A percentile compares a stretch with the other conserved stretches of the same genome.
Conservation (phyloP, 2,329 filamentous ascomycete genomes). For the Magnaporthiopsis incrustans region DNA sequence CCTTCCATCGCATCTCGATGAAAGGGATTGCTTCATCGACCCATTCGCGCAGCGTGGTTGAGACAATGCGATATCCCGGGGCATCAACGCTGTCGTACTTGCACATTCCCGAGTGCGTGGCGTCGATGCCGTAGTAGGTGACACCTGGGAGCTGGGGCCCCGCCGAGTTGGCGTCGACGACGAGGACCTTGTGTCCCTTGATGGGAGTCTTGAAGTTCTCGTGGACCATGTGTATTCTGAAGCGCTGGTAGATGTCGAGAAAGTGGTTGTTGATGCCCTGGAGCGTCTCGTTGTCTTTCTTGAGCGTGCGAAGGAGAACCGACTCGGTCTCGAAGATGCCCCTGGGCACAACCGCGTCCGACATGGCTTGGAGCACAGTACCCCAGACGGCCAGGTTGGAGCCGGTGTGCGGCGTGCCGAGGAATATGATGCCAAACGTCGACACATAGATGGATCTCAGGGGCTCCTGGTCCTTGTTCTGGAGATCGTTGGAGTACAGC, state of each 20-base stretch:
- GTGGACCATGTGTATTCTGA: constrained; percentile 69
- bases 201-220: constrained; percentile 66
- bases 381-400: constrained; percentile 63
- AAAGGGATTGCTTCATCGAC: constrained; percentile 43
- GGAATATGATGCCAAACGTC: constrained; percentile 68
- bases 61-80: constrained; percentile 53
- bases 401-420: constrained; percentile 69
- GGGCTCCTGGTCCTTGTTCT: constrained; percentile 51
- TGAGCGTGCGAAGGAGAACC: constrained; percentile 61
- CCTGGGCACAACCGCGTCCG: constrained; percentile 54
- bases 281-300: constrained; percentile 64
- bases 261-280: constrained; percentile 69
- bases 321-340: constrained; percentile 60
- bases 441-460: constrained; percentile 63
- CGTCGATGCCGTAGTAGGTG: constrained; percentile 66
- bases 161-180: constrained; percentile 65
- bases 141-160: constrained; percentile 62
- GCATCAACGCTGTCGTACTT: constrained; percentile 58
- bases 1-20: constrained; percentile 49
- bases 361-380: constrained; percentile 58
- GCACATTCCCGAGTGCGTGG: constrained; percentile 64
- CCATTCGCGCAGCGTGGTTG: constrained; percentile 43
- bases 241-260: constrained; percentile 60
- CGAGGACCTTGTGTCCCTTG: constrained; percentile 46
- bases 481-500: constrained; percentile 56